Evolutionary conservation across 169 alveolate genomes (phyloP), one percentile per base, ranked within the genome.

Genomic region (Plasmodium inui): DNA sequence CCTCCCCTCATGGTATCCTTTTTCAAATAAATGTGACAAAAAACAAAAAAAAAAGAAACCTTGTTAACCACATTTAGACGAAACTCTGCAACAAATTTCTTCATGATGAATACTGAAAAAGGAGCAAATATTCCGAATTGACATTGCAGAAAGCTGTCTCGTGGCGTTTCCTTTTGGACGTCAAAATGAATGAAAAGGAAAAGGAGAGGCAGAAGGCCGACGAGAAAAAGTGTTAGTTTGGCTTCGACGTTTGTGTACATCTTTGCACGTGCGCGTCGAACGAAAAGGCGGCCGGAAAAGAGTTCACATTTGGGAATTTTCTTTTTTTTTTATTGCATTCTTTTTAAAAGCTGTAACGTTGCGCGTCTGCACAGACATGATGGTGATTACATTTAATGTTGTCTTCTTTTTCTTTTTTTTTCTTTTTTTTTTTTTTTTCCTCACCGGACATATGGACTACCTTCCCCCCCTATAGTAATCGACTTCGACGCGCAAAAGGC

Each of bases 401-500:
- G n/a, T n/a, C n/a, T n/a, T n/a, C n/a, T n/a, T n/a, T n/a, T n/a
- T n/a, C n/a, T n/a, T n/a, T n/a, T n/a, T n/a, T n/a, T n/a, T 82
- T 17, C 28, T 34, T 34, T 76, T 32, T 61, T 17, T 19, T 12
- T 14, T 30, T 32, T n/a, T 44, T 81, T 50, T 81, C 50, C 61
- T 8, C 55, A 57, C 86, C 32, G 78, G 19, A 39, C 4, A 37
- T 81, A 3, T 67, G 76, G 76, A 28, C 17, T 8, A 8, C 41
- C 8, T 5, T 14, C 67, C 26, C 41, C 71, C 14, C 70, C 39
- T 41, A 26, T 53, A 57, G 80, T 83, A 17, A 37, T 28, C 17
- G 93, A 86, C n/a, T 86, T 86, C 67, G 86, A 86, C 71, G 17
- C 41, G 46, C 70, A 70, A 82, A 88, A 46, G 30, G 39, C 71